phyloP scores from a whole-genome alignment of 176 grass and related monocot genomes.

The sorghum (Sorghum bicolor) region DNA sequence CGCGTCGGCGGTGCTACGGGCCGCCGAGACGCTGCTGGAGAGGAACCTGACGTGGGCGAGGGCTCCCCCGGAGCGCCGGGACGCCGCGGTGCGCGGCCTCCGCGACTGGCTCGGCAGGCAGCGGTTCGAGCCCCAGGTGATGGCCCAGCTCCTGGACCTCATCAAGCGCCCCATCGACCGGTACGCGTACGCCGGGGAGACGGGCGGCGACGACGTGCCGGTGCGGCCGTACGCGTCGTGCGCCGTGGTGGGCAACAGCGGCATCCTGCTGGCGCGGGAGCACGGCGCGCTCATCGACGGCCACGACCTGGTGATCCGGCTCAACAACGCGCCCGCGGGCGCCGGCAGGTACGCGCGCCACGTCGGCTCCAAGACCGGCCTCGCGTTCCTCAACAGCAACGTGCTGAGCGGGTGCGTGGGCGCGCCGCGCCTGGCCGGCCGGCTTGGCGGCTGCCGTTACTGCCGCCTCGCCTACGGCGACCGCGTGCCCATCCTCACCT shows the following conservation, averaged over 20 bases:
- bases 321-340: slow-evolving; percentile 71
- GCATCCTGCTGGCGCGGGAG: slow-evolving; percentile 50
- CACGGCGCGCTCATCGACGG: slow-evolving; percentile 58
- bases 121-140: slow-evolving; percentile 58
- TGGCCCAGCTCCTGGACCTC: slow-evolving; percentile 62
- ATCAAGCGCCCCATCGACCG: slow-evolving; percentile 72
- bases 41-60: slow-evolving; percentile 21
- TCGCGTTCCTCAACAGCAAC: slow-evolving; percentile 85
- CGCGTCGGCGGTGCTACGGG: slow-evolving; percentile 27
- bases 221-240: slow-evolving; percentile 42
- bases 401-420: slow-evolving; percentile 58
- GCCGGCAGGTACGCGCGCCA: slow-evolving; percentile 30
- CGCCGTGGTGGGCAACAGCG: slow-evolving; percentile 82
- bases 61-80: slow-evolving; percentile 12
- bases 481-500: slow-evolving; percentile 34
- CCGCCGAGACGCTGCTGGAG: slow-evolving; percentile 26
- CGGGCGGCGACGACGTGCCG: not conserved
- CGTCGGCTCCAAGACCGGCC: slow-evolving; percentile 57
- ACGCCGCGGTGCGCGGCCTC: slow-evolving; percentile 27
- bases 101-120: slow-evolving; percentile 46
- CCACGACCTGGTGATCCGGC: slow-evolving; percentile 68
- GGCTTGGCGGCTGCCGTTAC: not conserved
- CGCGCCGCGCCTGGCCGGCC: not conserved
- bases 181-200: slow-evolving; percentile 6
- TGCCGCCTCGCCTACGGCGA: slow-evolving; percentile 35